Evolutionary conservation across 2,329 filamentous ascomycete genomes (phyloP), one percentile per base, ranked within the genome.

Genomic region (Chaetomium olivaceum): DNA sequence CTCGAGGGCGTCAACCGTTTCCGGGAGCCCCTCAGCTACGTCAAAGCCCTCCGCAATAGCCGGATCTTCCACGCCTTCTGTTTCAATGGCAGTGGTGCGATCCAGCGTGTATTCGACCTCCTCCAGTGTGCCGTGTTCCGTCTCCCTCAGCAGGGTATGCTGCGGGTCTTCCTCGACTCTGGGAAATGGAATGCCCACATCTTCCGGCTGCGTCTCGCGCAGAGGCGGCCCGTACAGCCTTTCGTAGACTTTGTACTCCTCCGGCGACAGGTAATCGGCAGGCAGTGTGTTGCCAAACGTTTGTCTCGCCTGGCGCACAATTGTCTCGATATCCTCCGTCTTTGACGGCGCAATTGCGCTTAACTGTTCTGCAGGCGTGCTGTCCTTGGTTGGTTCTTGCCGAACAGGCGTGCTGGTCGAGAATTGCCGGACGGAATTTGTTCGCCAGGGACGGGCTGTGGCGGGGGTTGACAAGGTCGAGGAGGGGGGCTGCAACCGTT

Each of bases 151-250:
- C 19, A 91, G 70, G 1, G 81, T 75, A 71, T 80, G 81, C 70
- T 77, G 71, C 25, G 69, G 65, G 1, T 68, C 67, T 19, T 68
- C 71, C 12, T 70, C 70, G 29, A 66, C 68, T 9, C 71, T 71
- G 74, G 76, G 58, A 65, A 79, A 67, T 1, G 80, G 78, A 67
- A 80, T 83, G 29, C 78, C 87, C 4, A 87, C 81, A 75, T 90
- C 86, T 64, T 89, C 87, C 1, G 85, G 82, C 8, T 73, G 76
- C 1, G 86, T 89, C 61, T 85, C 82, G 51, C 88, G 83, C 67
- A 91, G 75, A 1, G 93, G 92, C 39, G 88, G 82, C 1, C 93
- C 94, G 75, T 95, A 97, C 19, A 96, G 79, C 69, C 92, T 84
- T 74, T 90, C 87, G 76, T 96, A 97, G 0, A 96, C 79, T 57